Evolutionary conservation across 495 filamentous ascomycete species (phyloP), one percentile per base, ranked within the genome.

Genomic region (Penicillium macrosclerotiorum): DNA sequence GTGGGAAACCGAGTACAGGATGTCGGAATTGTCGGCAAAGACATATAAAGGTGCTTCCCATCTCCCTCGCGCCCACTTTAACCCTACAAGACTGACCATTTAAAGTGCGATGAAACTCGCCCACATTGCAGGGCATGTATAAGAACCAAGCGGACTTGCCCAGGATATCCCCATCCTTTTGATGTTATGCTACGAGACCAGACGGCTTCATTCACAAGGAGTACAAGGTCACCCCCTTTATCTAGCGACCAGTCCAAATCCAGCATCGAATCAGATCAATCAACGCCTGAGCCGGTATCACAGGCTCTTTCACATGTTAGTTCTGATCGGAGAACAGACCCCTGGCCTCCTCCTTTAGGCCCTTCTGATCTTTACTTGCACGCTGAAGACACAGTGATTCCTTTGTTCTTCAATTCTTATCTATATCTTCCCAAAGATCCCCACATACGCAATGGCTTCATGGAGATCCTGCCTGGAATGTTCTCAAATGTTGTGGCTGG

Each of bases 131-230:
- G 60, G 43, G 67, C 67, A 45, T 79, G 76, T 54, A 59, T 65
- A 35, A 68, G 67, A 39, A 71, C 74, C 19, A 64, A 65, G 35
- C 64, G 75, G 13, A 35, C 59, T 38, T 79, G 76, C 58, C 83
- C 83, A 4, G 84, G 84, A 41, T 87, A 86, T 59, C 73, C 73
- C 45, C 74, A 85, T 54, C 80, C 83, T 14, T 84, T 88, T 46
- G 84, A 88, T 56, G 59, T 88, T 9, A 71, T 86, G 37, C 75
- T 86, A 36, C 75, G 84, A 27, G 81, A 85, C 55, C 80, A 84
- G 49, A 85, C 80, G n/a, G 63, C 74, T 37, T 76, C 79, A 2
- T 78, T 79, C 3, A 49, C 9, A 25, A 46, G 41, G 8, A 33
- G 27, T 23, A 9, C 26, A 11, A 14, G 16, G 16, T 26, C 17